phyloP scores from a whole-genome alignment of 2,329 filamentous ascomycete genomes.

The Berkeleyomyces basicola region DNA sequence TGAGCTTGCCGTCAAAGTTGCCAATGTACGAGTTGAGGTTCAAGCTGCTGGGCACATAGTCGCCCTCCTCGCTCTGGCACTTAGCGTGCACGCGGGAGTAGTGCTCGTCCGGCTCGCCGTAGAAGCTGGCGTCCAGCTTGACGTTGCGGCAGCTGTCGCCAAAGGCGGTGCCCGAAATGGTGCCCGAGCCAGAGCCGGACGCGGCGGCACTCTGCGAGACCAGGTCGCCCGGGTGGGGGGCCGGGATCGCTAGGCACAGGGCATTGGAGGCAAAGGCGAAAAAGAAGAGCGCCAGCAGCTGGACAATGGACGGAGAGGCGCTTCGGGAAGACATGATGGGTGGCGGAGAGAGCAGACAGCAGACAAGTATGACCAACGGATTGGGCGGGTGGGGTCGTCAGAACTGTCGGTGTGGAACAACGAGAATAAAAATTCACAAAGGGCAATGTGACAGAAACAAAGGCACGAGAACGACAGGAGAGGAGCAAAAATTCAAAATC shows the following conservation, averaged over 20 bases:
- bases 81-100: slow-evolving; percentile 6
- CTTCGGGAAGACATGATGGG: neutral
- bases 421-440: neutral
- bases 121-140: slow-evolving; percentile 5
- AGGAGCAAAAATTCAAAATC: neutral
- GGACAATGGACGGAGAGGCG: neutral
- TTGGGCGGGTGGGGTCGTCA: neutral
- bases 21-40: slow-evolving; percentile 4
- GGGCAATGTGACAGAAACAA: neutral
- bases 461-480: neutral
- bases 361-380: neutral
- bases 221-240: neutral
- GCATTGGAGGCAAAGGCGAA: neutral
- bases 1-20: slow-evolving; percentile 12
- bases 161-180: neutral
- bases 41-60: neutral
- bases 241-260: neutral
- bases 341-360: no score
- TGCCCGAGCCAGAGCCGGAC: no score
- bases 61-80: slow-evolving; percentile 2
- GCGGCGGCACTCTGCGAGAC: neutral
- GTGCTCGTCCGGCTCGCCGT: slow-evolving; percentile 5
- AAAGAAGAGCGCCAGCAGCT: neutral
- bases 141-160: slow-evolving; percentile 7
- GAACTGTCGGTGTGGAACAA: neutral